These are phyloP conservation scores for Citrus inodora DNA, from an alignment of 345 rosid genomes.

Conservation along the genomic window DNA sequence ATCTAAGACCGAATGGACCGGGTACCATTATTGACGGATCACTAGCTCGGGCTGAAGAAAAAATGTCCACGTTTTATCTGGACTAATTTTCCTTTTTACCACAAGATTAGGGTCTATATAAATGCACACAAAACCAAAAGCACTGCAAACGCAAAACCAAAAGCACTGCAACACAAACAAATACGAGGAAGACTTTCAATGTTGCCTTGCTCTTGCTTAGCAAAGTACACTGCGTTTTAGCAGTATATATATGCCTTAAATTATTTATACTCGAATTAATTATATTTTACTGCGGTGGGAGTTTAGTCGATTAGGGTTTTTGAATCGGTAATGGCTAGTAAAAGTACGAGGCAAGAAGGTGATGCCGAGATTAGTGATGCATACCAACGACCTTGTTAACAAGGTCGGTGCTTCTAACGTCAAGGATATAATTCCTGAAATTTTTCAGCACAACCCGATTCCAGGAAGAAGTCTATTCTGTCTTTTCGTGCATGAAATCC, in stretches of 20 bases:
- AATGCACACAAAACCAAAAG: neutral
- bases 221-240: neutral
- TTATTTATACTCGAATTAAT: neutral
- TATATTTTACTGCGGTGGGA: too few relatives aligned
- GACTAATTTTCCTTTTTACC: neutral
- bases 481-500: conserved; percentile 82
- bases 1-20: neutral
- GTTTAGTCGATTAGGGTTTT: neutral
- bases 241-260: neutral
- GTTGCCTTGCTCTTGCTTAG: neutral
- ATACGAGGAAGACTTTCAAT: too few relatives aligned
- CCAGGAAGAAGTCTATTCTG: conserved; percentile 87
- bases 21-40: neutral
- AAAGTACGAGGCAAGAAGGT: conserved; percentile 18
- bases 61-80: neutral
- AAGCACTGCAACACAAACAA: too few relatives aligned
- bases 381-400: conserved; percentile 76
- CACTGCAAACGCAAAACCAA: too few relatives aligned
- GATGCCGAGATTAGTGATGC: conserved; percentile 24
- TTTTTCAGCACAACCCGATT: conserved; percentile 81
- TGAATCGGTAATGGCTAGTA: conserved; percentile 14
- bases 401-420: conserved; percentile 81
- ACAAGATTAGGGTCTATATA: conserved; percentile 1
- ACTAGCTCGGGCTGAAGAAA: neutral
- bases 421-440: conserved; percentile 76